Evolutionary conservation across 495 filamentous ascomycete species (phyloP).

Genomic region (Penicillium turbatum): DNA sequence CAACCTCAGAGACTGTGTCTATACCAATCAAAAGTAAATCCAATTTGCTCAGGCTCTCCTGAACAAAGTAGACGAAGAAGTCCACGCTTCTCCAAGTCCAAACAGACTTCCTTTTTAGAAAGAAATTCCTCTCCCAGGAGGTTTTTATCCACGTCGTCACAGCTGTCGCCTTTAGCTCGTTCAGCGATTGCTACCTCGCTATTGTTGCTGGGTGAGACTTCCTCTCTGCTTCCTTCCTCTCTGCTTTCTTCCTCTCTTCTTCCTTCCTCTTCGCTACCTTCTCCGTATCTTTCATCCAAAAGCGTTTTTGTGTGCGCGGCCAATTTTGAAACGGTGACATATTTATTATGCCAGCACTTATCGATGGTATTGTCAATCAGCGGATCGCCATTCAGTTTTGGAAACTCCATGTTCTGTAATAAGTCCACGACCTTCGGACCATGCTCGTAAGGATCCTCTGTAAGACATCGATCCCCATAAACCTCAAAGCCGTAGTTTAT

Average conservation of each 20-base stretch:
- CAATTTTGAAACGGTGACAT: slow-evolving; percentile 27
- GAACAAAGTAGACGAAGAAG: slow-evolving; percentile 28
- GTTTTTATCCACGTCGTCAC: too few relatives aligned
- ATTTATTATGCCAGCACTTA: slow-evolving; percentile 36
- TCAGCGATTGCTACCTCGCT: too few relatives aligned
- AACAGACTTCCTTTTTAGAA: too few relatives aligned
- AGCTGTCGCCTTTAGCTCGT: too few relatives aligned
- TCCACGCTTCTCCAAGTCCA: too few relatives aligned
- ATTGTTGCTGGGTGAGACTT: too few relatives aligned
- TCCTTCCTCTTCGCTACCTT: too few relatives aligned
- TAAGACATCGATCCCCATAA: slow-evolving; percentile 30
- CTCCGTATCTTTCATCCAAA: neutral
- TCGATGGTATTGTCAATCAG: slow-evolving; percentile 34
- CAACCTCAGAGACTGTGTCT: too few relatives aligned
- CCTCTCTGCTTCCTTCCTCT: too few relatives aligned
- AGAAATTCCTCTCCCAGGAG: too few relatives aligned
- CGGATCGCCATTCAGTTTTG: slow-evolving; percentile 25
- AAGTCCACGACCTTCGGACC: slow-evolving; percentile 27
- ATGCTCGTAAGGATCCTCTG: slow-evolving; percentile 32
- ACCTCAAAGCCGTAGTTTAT: slow-evolving; percentile 40
- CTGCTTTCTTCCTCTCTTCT: too few relatives aligned
- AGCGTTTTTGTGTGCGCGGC: slow-evolving; percentile 20
- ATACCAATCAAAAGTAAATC: slow-evolving; percentile 22
- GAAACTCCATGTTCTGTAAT: slow-evolving; percentile 34
- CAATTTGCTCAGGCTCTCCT: slow-evolving; percentile 26